Evolutionary conservation across 495 filamentous ascomycete species (phyloP).

Genomic region (Chaetomium fimeti): DNA sequence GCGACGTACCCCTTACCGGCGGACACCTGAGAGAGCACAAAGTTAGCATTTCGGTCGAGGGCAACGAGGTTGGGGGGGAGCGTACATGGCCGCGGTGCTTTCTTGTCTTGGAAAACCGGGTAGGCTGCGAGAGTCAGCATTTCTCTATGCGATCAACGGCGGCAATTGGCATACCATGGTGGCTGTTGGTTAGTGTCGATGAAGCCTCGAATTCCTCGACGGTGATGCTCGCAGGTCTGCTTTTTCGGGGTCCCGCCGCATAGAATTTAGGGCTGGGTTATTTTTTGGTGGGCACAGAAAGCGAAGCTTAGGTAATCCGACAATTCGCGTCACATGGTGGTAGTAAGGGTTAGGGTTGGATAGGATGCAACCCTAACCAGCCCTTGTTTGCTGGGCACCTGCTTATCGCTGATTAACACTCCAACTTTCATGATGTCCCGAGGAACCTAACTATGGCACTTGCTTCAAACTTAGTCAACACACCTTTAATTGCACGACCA

Average conservation of each 20-base stretch:
- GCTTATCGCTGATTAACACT: not conserved
- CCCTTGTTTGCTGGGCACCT: no score
- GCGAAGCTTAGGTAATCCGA: slow-evolving; percentile 25
- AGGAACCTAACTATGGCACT: no score
- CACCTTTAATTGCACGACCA: not conserved
- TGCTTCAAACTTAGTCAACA: no score
- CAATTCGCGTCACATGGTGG: slow-evolving; percentile 19
- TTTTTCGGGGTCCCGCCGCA: slow-evolving; percentile 29
- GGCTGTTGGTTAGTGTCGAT: slow-evolving; percentile 37
- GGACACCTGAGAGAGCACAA: slow-evolving; percentile 34
- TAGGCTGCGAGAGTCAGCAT: slow-evolving; percentile 38
- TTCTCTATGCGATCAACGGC: slow-evolving; percentile 1
- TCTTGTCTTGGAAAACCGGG: slow-evolving; percentile 42
- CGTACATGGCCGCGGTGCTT: slow-evolving; percentile 44
- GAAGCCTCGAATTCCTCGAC: slow-evolving; percentile 36
- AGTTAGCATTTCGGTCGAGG: slow-evolving; percentile 30
- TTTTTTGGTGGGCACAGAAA: slow-evolving; percentile 39
- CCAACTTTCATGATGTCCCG: not conserved
- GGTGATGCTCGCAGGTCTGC: slow-evolving; percentile 33
- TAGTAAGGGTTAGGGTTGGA: slow-evolving; percentile 22
- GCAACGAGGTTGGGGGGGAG: slow-evolving; percentile 9
- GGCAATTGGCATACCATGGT: slow-evolving; percentile 36
- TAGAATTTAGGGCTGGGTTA: slow-evolving; percentile 40
- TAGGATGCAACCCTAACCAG: not conserved
- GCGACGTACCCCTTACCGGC: slow-evolving; percentile 42